Evolutionary conservation across 2,329 filamentous ascomycete genomes (phyloP).

Genomic region (Ploettnerulaceae sp.): DNA sequence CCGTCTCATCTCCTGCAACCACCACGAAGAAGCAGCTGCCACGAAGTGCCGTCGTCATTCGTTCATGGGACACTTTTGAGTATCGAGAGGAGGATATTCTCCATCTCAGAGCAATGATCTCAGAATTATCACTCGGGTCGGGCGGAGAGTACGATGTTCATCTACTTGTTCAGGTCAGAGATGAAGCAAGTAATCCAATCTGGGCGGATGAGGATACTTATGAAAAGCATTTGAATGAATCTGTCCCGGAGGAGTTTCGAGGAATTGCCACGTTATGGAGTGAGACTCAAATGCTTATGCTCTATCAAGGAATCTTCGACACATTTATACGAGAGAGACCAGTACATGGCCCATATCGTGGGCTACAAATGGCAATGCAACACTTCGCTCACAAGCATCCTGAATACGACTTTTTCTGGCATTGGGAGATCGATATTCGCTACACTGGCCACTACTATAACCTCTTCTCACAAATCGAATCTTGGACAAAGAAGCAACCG

Average conservation of each 20-base stretch:
- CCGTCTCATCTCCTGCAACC: conserved; percentile 3
- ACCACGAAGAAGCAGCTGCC: conserved; percentile 35
- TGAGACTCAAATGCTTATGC: conserved; percentile 82
- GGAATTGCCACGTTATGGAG: conserved; percentile 91
- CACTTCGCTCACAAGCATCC: conserved; percentile 85
- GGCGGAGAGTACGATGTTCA: conserved; percentile 85
- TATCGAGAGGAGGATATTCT: conserved; percentile 79
- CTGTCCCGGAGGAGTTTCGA: conserved; percentile 77
- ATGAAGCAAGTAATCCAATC: conserved; percentile 70
- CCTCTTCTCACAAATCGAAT: conserved; percentile 62
- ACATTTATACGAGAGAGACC: conserved; percentile 66
- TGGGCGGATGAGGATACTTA: conserved; percentile 72
- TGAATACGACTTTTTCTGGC: conserved; percentile 89
- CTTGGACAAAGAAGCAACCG: conserved; percentile 68
- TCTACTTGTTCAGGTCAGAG: conserved; percentile 77
- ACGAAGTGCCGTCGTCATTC: conserved; percentile 73
- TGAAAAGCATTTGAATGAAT: conserved; percentile 59
- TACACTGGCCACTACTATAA: conserved; percentile 87
- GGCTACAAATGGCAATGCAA: conserved; percentile 89
- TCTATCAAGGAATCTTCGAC: conserved; percentile 85
- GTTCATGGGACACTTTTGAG: conserved; percentile 74
- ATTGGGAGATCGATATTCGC: conserved; percentile 91
- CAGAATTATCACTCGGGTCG: conserved; percentile 73
- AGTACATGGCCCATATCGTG: conserved; percentile 88
- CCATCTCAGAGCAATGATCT: conserved; percentile 77